phyloP scores from a whole-genome alignment of 805 yeast genomes.

The Yamadazyma scolyti region DNA sequence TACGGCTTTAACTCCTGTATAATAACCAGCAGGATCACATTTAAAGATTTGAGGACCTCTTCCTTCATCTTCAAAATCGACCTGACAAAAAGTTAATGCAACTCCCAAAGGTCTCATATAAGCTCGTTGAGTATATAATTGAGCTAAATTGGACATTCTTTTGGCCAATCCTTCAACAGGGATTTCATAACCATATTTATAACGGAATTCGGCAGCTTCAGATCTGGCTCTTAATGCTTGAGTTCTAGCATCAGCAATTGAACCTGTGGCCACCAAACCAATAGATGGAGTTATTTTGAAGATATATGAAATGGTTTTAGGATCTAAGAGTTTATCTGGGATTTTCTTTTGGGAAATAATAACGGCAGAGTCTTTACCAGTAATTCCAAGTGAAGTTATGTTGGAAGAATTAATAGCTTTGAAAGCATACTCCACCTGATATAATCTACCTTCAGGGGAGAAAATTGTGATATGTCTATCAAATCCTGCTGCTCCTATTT shows the following conservation, averaged over 20 bases:
- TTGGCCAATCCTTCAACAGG: constrained; percentile 91
- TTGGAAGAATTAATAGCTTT: constrained; percentile 93
- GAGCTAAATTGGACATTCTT: constrained; percentile 93
- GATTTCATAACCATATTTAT: constrained; percentile 94
- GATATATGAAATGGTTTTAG: constrained; percentile 80
- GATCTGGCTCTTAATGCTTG: constrained; percentile 85
- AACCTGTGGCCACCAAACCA: constrained; percentile 92
- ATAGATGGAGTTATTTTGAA: constrained; percentile 77
- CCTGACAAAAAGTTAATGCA: constrained; percentile 80
- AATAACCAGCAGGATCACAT: constrained; percentile 98
- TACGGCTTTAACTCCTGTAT: constrained; percentile 83
- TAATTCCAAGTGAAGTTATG: constrained; percentile 82
- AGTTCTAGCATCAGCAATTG: constrained; percentile 92
- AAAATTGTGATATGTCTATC: constrained; percentile 98
- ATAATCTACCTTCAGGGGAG: constrained; percentile 97
- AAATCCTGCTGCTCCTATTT: constrained; percentile 79
- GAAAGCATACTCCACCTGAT: constrained; percentile 97
- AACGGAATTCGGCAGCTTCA: constrained; percentile 95
- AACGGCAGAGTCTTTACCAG: constrained; percentile 84
- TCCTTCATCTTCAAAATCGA: constrained; percentile 70
- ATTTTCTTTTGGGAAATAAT: constrained; percentile 93
- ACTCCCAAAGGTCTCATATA: constrained; percentile 98
- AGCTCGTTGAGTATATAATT: constrained; percentile 95
- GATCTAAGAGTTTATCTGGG: constrained; percentile 89
- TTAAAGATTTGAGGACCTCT: constrained; percentile 86